These are phyloP conservation scores for Boletus edulis DNA, from an alignment of 768 basidiomycete species.

Conservation along the genomic window DNA sequence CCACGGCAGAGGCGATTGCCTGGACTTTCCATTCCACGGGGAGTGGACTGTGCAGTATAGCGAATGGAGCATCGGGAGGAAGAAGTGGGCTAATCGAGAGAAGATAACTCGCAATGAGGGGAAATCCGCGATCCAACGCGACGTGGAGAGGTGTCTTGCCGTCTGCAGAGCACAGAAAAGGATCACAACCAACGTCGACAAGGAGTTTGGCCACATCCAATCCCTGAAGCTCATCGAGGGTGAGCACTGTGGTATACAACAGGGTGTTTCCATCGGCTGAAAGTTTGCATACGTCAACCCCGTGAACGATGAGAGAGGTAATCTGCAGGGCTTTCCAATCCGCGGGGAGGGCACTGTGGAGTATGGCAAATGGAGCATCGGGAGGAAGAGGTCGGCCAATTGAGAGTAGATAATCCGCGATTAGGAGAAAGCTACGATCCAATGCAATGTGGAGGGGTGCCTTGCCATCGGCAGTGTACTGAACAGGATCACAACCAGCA, in stretches of 20 bases:
- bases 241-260: not conserved
- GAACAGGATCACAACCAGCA: slow-evolving; percentile 4
- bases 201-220: not conserved
- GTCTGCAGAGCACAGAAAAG: not conserved
- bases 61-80: not conserved
- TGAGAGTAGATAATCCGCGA: slow-evolving; percentile 1
- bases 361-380: not conserved
- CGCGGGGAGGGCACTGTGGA: not conserved
- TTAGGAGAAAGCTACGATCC: not conserved
- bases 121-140: not conserved
- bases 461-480: not conserved
- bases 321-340: not conserved
- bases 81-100: not conserved
- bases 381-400: not conserved
- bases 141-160: slow-evolving; percentile 4
- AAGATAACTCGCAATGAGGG: not conserved
- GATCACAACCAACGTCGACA: slow-evolving; percentile 7
- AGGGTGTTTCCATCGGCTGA: not conserved
- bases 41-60: not conserved
- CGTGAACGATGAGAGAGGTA: not conserved
- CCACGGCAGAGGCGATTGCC: not conserved
- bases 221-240: too few relatives aligned
- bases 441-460: slow-evolving; percentile 9
- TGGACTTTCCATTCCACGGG: not conserved
- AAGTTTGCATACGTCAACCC: not conserved